These are phyloP conservation scores for Aspergillus sp. DNA, from an alignment of 2,329 filamentous ascomycete species.

Conservation along the genomic window DNA sequence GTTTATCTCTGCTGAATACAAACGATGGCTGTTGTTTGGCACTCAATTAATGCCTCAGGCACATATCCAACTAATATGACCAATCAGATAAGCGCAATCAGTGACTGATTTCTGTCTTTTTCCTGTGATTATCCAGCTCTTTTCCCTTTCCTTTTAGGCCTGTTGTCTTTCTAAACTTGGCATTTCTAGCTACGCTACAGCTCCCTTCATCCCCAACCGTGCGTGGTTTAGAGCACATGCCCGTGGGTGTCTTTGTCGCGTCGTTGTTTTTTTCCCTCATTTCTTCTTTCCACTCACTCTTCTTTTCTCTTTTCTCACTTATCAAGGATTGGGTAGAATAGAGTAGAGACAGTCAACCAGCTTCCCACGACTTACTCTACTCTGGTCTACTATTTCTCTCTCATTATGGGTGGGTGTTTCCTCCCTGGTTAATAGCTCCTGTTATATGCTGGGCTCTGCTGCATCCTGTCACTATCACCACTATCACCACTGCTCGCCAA, in stretches of 20 bases:
- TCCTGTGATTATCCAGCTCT: neutral
- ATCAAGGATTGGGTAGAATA: conserved; percentile 1
- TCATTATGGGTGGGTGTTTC: conserved; percentile 15
- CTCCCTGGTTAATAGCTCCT: conserved; percentile 3
- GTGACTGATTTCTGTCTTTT: neutral
- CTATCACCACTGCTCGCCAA: neutral
- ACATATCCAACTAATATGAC: neutral
- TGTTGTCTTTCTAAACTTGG: neutral
- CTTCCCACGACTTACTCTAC: no score
- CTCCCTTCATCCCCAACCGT: neutral
- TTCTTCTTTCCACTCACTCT: neutral
- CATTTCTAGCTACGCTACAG: neutral
- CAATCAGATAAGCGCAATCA: neutral
- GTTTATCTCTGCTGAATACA: no score
- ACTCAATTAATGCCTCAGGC: neutral
- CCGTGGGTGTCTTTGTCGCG: neutral
- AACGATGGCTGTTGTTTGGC: no score
- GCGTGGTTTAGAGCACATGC: neutral
- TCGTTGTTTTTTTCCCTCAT: neutral
- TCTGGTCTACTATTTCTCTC: neutral
- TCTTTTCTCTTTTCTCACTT: neutral
- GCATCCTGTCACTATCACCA: conserved; percentile 9
- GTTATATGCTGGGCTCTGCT: conserved; percentile 5
- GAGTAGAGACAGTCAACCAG: no score
- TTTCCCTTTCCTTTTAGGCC: neutral